Evolutionary conservation across 2,329 filamentous ascomycete genomes (phyloP), one percentile per base, ranked within the genome.

Genomic region (Leptosphaerulina australis): DNA sequence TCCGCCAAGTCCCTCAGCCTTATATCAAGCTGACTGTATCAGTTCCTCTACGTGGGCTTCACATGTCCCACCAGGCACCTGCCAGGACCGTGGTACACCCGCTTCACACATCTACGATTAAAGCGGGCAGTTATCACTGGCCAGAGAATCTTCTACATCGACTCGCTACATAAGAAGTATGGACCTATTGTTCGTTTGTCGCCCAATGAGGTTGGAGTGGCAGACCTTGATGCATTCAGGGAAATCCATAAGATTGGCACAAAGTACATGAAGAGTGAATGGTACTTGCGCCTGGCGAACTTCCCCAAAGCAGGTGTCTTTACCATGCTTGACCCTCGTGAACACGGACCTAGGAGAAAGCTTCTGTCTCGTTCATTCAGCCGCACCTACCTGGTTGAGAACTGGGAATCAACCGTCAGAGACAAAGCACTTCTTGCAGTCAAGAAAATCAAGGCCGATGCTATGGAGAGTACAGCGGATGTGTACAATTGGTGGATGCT

Each of bases 91-190:
- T 67, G 63, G 63, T 64, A 67, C 34, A 66, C 64, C n/a, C 61
- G 56, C 31, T 70, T 70, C 31, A 70, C 67, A 5, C 63, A 69
- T 40, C 60, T 68, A n/a, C 60, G 62, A 15, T 60, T 77, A 20
- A 76, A 76, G 47, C 56, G 65, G 7, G 68, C 70, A 7, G 68
- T 74, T 12, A 53, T 75, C 5, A 59, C 60, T 5, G 73, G 74
- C 7, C 67, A 70, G 9, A 67, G 74, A 2, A 69, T 73, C 38
- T 69, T 73, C 45, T 73, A 74, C 55, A 71, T 76, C 26, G 66
- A 76, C 47, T 46, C 55, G 4, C 62, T 77, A 1, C 74, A 77
- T 53, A 44, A 65, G 25, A 34, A 59, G 39, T 67, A 70, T 56
- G 67, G 67, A 0, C 65, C 67, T 10, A 57, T 70, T 30, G 66